Evolutionary conservation across 139 green algal species (phyloP).

Genomic region (Chlorella vulgaris): DNA sequence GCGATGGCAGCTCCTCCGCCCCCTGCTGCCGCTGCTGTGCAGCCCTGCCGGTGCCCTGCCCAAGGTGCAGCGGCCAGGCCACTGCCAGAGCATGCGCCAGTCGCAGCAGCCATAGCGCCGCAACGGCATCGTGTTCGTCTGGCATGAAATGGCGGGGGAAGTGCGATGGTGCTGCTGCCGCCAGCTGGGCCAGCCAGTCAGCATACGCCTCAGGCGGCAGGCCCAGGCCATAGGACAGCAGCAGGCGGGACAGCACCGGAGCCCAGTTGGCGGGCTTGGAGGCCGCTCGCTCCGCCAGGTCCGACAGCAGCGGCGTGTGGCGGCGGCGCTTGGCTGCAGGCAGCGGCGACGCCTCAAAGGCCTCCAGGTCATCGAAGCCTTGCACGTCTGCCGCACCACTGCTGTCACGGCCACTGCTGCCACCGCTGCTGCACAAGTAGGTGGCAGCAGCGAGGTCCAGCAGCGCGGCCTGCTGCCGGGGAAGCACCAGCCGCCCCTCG

Average conservation of each 20-base stretch:
- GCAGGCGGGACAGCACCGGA: conserved; percentile 35
- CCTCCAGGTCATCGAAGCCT: background rate
- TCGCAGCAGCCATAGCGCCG: conserved; percentile 46
- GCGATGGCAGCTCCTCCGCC: background rate
- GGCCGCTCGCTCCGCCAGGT: background rate
- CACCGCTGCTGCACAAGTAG: conserved; percentile 11
- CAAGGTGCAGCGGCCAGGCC: conserved; percentile 40
- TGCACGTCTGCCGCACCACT: background rate
- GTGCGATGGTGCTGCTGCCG: background rate
- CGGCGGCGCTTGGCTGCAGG: conserved; percentile 15
- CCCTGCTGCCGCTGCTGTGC: background rate
- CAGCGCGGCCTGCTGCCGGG: conserved; percentile 31
- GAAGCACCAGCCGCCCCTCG: conserved; percentile 29
- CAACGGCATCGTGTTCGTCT: conserved; percentile 15
- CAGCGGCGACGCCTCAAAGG: background rate
- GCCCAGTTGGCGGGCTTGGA: conserved; percentile 11
- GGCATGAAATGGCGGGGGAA: conserved; percentile 10
- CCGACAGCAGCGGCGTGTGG: background rate
- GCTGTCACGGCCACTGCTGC: background rate
- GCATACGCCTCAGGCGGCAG: conserved; percentile 20
- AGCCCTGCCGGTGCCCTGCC: background rate
- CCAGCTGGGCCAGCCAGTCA: conserved; percentile 29
- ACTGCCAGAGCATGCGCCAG: conserved; percentile 39
- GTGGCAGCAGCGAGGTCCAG: conserved; percentile 32
- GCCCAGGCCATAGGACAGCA: conserved; percentile 22